These are phyloP conservation scores for Echium plantagineum DNA, from an alignment of 257 asterid species.

Conservation along the genomic window DNA sequence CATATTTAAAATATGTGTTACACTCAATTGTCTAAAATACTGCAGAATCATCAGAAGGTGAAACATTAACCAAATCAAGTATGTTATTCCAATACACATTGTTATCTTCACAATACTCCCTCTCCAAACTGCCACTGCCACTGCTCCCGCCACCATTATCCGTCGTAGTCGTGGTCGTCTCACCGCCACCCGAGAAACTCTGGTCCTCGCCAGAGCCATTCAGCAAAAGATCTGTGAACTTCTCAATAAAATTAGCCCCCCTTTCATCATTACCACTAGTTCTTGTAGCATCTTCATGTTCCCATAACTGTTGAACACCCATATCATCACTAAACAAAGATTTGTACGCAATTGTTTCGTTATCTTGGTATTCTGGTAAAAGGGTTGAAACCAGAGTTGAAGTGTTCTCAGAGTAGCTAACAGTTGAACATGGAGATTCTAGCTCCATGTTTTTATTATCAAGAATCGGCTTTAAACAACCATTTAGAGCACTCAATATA, in stretches of 20 bases:
- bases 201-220: conserved; percentile 34
- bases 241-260: conserved; percentile 46
- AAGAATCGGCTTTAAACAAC: conserved; percentile 23
- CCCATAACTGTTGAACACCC: background rate
- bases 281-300: conserved; percentile 13
- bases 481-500: conserved; percentile 48
- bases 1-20: too few relatives aligned
- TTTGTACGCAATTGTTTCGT: conserved; percentile 18
- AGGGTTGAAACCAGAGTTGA: conserved; percentile 22
- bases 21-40: conserved; percentile 16
- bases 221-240: conserved; percentile 62
- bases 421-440: conserved; percentile 74
- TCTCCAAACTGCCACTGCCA: conserved; percentile 27
- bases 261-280: conserved; percentile 20
- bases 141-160: conserved; percentile 30
- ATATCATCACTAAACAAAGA: conserved; percentile 14
- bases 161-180: too few relatives aligned
- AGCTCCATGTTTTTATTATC: conserved; percentile 21
- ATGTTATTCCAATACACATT: conserved; percentile 85
- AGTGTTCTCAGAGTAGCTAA: conserved; percentile 33
- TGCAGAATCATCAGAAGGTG: conserved; percentile 54
- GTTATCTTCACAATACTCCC: conserved; percentile 53
- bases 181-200: conserved; percentile 35
- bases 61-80: conserved; percentile 58
- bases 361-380: conserved; percentile 25